These are phyloP conservation scores for Endocalyx cinctus DNA, from an alignment of 2,329 filamentous ascomycete species.

Conservation along the genomic window DNA sequence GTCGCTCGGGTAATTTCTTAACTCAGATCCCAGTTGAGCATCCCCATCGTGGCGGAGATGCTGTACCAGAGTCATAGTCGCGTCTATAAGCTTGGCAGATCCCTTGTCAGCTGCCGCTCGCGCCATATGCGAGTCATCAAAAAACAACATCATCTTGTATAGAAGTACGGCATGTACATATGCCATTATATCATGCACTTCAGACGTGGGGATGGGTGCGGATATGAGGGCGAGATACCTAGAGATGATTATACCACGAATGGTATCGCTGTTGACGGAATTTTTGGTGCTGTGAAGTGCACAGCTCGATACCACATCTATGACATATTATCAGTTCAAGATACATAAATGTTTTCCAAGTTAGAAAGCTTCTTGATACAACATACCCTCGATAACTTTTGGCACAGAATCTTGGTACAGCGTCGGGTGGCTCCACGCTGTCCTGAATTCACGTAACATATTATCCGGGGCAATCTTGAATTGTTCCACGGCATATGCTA, in stretches of 20 bases:
- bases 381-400: constrained; percentile 9
- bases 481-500: constrained; percentile 8
- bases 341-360: too few species aligned
- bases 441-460: constrained; percentile 9
- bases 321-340: too few species aligned
- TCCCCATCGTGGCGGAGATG: constrained; percentile 4
- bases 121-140: constrained; percentile 9
- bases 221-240: constrained; percentile 10
- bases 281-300: constrained; percentile 12
- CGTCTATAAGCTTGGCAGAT: constrained; percentile 3
- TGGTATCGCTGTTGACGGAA: constrained; percentile 7
- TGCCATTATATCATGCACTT: constrained; percentile 7
- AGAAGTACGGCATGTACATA: constrained; percentile 12
- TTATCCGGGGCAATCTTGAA: constrained; percentile 9
- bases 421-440: constrained; percentile 12
- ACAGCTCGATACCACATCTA: constrained; percentile 12
- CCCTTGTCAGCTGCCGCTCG: constrained; percentile 9
- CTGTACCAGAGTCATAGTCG: constrained; percentile 4
- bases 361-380: constrained; percentile 5
- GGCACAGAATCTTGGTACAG: constrained; percentile 15
- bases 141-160: constrained; percentile 14
- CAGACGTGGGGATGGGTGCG: constrained; percentile 2
- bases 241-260: constrained; percentile 11
- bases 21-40: too few species aligned
- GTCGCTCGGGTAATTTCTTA: too few species aligned